Evolutionary conservation across 1,139 yeast species (phyloP).

Genomic region (Yamadazyma membranifaciens): DNA sequence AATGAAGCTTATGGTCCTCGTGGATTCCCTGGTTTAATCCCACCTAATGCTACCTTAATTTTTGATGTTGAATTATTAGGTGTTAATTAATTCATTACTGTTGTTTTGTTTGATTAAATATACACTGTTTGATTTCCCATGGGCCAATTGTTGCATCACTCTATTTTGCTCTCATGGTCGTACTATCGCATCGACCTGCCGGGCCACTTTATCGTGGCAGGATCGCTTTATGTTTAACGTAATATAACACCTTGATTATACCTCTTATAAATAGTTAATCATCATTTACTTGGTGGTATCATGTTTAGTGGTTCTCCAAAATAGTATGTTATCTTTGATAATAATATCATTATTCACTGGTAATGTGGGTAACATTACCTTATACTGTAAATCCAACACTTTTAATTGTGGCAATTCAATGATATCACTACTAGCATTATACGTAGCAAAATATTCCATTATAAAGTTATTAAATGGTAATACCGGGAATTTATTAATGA

Average conservation of each 20-base stretch:
- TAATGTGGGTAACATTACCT: slow-evolving; percentile 59
- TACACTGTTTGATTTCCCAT: not conserved
- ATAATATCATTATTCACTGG: slow-evolving; percentile 37
- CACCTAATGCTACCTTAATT: slow-evolving; percentile 90
- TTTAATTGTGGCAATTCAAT: slow-evolving; percentile 54
- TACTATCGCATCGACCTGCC: too few species aligned
- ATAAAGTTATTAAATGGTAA: slow-evolving; percentile 59
- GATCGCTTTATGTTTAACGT: too few species aligned
- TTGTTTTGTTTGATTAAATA: slow-evolving; percentile 1
- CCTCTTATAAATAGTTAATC: too few species aligned
- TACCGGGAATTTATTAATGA: slow-evolving; percentile 45
- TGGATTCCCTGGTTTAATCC: slow-evolving; percentile 95
- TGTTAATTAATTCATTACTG: slow-evolving; percentile 52
- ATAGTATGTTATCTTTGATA: slow-evolving; percentile 18
- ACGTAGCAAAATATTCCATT: slow-evolving; percentile 36
- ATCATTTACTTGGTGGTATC: too few species aligned
- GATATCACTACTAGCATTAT: slow-evolving; percentile 14
- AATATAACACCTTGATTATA: too few species aligned
- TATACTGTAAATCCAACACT: slow-evolving; percentile 65
- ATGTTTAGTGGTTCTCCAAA: too few species aligned
- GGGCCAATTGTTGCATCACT: too few species aligned
- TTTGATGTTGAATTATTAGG: slow-evolving; percentile 90
- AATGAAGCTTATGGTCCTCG: slow-evolving; percentile 91
- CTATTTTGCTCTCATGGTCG: too few species aligned
- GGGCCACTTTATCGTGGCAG: too few species aligned